These are phyloP conservation scores for Zygoascus flipseniorum DNA, from an alignment of 805 yeast species.

Conservation along the genomic window DNA sequence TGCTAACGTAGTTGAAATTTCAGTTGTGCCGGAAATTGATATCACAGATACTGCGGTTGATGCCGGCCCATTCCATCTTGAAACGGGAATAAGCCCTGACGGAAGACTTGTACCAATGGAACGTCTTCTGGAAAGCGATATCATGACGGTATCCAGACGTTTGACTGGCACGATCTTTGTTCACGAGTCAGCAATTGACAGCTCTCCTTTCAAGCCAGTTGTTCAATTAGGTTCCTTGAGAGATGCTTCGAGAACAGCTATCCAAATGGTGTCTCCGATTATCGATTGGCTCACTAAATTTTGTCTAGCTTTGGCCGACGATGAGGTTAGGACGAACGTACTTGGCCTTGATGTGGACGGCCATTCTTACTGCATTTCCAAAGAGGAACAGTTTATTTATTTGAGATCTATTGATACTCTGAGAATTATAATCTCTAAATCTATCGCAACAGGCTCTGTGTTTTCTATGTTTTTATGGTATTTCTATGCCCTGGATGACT, in stretches of 20 bases:
- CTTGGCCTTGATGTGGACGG: neutral
- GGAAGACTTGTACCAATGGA: neutral
- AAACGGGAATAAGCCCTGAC: neutral
- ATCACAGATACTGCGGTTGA: neutral
- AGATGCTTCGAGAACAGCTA: neutral
- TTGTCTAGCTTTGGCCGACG: neutral
- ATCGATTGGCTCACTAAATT: neutral
- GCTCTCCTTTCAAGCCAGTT: neutral
- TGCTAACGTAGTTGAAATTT: neutral
- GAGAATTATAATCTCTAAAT: neutral
- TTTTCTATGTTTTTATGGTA: constrained; percentile 1
- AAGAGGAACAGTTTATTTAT: neutral
- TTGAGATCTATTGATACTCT: neutral
- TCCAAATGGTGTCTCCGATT: neutral
- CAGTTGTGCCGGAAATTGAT: neutral
- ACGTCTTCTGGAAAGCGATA: neutral
- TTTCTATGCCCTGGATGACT: neutral
- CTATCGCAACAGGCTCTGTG: neutral
- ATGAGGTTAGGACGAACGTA: neutral
- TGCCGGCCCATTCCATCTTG: neutral
- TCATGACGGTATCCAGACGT: neutral
- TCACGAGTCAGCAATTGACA: neutral
- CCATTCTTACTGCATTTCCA: neutral
- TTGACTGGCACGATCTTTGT: neutral
- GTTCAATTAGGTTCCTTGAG: neutral